phyloP scores from a whole-genome alignment of 768 basidiomycete genomes.

The Epithele typhae region DNA sequence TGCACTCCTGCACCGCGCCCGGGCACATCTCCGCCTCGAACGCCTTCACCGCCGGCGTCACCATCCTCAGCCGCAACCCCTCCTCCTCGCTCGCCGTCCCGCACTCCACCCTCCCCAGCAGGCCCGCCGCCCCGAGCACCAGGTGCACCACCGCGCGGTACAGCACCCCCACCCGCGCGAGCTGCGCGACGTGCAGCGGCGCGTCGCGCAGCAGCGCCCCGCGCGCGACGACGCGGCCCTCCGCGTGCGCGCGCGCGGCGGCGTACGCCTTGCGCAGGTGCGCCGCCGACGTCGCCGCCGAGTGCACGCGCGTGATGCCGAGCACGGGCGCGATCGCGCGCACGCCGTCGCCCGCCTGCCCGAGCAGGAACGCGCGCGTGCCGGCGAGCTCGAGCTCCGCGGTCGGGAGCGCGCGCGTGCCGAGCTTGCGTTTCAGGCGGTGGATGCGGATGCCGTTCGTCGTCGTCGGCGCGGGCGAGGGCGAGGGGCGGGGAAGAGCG shows the following conservation, averaged over 20 bases:
- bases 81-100: constrained; percentile 47
- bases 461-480: constrained; percentile 39
- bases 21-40: constrained; percentile 64
- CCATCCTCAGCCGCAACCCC: constrained; percentile 47
- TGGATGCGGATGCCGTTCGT: constrained; percentile 69
- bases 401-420: constrained; percentile 70
- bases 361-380: constrained; percentile 60
- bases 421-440: constrained; percentile 75
- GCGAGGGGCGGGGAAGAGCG: constrained; percentile 41
- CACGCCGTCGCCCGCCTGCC: constrained; percentile 54
- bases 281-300: constrained; percentile 49
- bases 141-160: constrained; percentile 68
- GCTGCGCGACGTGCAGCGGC: constrained; percentile 58
- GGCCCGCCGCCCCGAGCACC: constrained; percentile 49
- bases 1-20: constrained; percentile 66
- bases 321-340: constrained; percentile 66
- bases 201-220: constrained; percentile 50
- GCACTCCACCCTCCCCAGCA: constrained; percentile 64
- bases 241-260: constrained; percentile 61
- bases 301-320: constrained; percentile 71
- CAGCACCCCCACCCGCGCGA: constrained; percentile 54
- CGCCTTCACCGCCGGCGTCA: constrained; percentile 69
- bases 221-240: constrained; percentile 50
- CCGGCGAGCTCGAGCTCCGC: constrained; percentile 65
- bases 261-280: constrained; percentile 57